These are phyloP conservation scores for Trypanosoma mega DNA, from an alignment of 208 protist genomes.

Conservation along the genomic window DNA sequence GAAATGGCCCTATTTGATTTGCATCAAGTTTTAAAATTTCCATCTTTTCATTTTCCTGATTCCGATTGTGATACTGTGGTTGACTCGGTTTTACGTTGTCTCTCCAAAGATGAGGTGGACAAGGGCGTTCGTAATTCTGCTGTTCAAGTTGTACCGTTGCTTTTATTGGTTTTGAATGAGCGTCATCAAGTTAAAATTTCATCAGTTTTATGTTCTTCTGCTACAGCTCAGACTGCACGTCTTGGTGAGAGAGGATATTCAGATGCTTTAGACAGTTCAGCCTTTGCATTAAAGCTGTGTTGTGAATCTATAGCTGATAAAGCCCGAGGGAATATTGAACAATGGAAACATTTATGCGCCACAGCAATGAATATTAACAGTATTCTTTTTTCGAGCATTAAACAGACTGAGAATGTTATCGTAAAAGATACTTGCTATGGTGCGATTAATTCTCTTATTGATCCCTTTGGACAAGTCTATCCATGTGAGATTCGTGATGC, in stretches of 20 bases:
- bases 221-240: constrained; percentile 15
- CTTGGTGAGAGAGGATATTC: constrained; percentile 27
- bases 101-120: constrained; percentile 38
- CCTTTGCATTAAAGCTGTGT: constrained; percentile 45
- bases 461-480: constrained; percentile 17
- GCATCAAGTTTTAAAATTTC: constrained; percentile 28
- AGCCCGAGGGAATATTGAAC: constrained; percentile 33
- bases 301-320: constrained; percentile 38
- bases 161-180: constrained; percentile 21
- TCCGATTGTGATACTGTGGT: constrained; percentile 26
- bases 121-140: constrained; percentile 33
- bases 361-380: constrained; percentile 15
- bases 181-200: constrained; percentile 38
- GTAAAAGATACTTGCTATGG: constrained; percentile 13
- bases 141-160: constrained; percentile 29
- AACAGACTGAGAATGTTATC: neutral
- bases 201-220: constrained; percentile 24
- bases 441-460: constrained; percentile 17
- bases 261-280: constrained; percentile 40
- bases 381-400: constrained; percentile 10
- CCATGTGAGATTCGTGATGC: constrained; percentile 16
- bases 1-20: constrained; percentile 76
- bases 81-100: constrained; percentile 35
- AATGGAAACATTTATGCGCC: constrained; percentile 36
- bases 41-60: constrained; percentile 13